These are phyloP conservation scores for Prasinococcaceae sp. DNA, from an alignment of 139 green algal genomes.

Conservation along the genomic window DNA sequence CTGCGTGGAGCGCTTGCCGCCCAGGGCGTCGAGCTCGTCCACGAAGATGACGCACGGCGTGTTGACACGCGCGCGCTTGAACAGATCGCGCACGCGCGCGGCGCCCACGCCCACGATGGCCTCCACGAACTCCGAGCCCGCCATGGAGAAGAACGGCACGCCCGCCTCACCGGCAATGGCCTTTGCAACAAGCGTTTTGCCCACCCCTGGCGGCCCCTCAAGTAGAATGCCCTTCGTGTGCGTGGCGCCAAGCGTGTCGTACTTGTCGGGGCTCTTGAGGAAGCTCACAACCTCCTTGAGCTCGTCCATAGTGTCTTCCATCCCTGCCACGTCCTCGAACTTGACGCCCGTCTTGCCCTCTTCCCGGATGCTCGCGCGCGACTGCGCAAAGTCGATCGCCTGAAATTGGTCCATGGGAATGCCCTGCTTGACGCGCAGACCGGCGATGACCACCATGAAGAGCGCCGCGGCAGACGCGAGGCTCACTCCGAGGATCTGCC, in stretches of 20 bases:
- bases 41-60: conserved; percentile 88
- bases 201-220: conserved; percentile 72
- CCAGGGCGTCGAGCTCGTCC: conserved; percentile 92
- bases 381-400: conserved; percentile 85
- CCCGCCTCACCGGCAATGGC: conserved; percentile 75
- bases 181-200: conserved; percentile 52
- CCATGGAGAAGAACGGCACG: conserved; percentile 85
- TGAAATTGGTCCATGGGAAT: conserved; percentile 44
- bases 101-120: conserved; percentile 92
- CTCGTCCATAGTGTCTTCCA: conserved; percentile 65
- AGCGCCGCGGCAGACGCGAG: background rate
- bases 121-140: conserved; percentile 93
- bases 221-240: conserved; percentile 92
- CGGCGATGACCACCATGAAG: too few species aligned
- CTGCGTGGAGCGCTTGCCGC: conserved; percentile 9
- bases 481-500: background rate
- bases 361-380: too few species aligned
- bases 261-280: conserved; percentile 75
- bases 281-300: conserved; percentile 63
- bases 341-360: too few species aligned
- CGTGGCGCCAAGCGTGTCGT: conserved; percentile 51
- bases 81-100: conserved; percentile 88
- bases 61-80: conserved; percentile 49
- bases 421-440: conserved; percentile 28
- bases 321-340: conserved; percentile 83